Evolutionary conservation across 805 yeast species (phyloP).

Genomic region (Wickerhamiella sergipiensis): DNA sequence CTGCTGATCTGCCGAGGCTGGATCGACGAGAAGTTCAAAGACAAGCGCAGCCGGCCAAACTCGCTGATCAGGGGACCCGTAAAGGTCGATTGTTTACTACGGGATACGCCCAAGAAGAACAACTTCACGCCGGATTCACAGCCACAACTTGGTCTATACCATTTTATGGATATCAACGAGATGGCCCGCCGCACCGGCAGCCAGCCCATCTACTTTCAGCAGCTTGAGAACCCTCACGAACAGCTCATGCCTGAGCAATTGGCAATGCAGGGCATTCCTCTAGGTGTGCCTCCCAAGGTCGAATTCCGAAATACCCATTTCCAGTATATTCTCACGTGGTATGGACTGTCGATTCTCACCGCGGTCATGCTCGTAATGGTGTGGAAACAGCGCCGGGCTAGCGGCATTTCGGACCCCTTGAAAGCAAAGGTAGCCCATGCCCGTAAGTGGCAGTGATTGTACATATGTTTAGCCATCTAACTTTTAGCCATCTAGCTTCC

Average conservation of each 20-base stretch:
- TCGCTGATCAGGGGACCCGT: slow-evolving; percentile 64
- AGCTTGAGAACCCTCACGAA: slow-evolving; percentile 36
- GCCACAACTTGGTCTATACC: slow-evolving; percentile 53
- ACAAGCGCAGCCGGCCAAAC: slow-evolving; percentile 47
- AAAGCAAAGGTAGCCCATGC: slow-evolving; percentile 20
- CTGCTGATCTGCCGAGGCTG: slow-evolving; percentile 84
- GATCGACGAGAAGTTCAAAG: slow-evolving; percentile 47
- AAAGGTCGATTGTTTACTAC: slow-evolving; percentile 57
- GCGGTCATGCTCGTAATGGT: slow-evolving; percentile 48
- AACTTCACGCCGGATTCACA: slow-evolving; percentile 61
- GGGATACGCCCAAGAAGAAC: slow-evolving; percentile 52
- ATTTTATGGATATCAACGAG: slow-evolving; percentile 65
- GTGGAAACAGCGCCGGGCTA: slow-evolving; percentile 28
- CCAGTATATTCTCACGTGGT: slow-evolving; percentile 92
- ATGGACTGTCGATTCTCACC: slow-evolving; percentile 67
- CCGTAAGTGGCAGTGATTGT: slow-evolving; percentile 16
- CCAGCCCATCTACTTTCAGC: slow-evolving; percentile 66
- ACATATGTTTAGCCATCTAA: not conserved
- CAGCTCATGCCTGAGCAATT: slow-evolving; percentile 35
- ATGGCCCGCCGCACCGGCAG: slow-evolving; percentile 61
- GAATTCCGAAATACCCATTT: slow-evolving; percentile 79
- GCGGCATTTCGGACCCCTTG: slow-evolving; percentile 9
- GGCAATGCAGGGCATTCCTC: slow-evolving; percentile 72
- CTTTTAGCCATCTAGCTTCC: not conserved
- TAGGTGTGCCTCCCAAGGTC: slow-evolving; percentile 71